Evolutionary conservation across 2,329 filamentous ascomycete species (phyloP).

Genomic region (Pseudogymnoascus sp.): DNA sequence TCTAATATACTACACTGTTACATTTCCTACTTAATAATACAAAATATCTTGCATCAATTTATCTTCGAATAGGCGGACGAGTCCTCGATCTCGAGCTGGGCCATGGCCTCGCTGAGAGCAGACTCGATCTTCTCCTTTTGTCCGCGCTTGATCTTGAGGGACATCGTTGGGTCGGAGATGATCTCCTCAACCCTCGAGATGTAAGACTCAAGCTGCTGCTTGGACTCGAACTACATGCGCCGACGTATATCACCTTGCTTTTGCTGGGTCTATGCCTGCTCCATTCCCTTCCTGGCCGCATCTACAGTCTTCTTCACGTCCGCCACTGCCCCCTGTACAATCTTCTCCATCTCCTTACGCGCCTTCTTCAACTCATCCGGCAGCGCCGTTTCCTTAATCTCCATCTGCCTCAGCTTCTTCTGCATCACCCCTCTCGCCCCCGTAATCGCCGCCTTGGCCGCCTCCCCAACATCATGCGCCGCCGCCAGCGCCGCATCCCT

Average conservation of each 20-base stretch:
- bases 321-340: conserved; percentile 28
- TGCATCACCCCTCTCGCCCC: conserved; percentile 29
- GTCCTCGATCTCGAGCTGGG: conserved; percentile 43
- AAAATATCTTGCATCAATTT: background rate
- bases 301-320: conserved; percentile 33
- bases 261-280: conserved; percentile 20
- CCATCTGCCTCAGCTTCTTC: conserved; percentile 30
- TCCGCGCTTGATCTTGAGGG: conserved; percentile 95
- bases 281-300: conserved; percentile 29
- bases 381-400: conserved; percentile 27
- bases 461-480: conserved; percentile 28
- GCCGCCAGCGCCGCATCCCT: conserved; percentile 30
- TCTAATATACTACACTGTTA: background rate
- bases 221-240: background rate
- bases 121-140: conserved; percentile 99
- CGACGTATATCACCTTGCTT: background rate
- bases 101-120: conserved; percentile 95
- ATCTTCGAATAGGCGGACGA: background rate
- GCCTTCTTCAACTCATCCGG: conserved; percentile 33
- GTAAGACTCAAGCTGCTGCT: conserved; percentile 96
- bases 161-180: conserved; percentile 90
- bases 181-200: conserved; percentile 99
- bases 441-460: conserved; percentile 23
- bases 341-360: conserved; percentile 32
- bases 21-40: background rate